Percentiles rank a stretch among this genome's conserved stretches.
phyloP scores from a whole-genome alignment of 2,329 filamentous ascomycete genomes.

The Hirsutella rhossiliensis region DNA sequence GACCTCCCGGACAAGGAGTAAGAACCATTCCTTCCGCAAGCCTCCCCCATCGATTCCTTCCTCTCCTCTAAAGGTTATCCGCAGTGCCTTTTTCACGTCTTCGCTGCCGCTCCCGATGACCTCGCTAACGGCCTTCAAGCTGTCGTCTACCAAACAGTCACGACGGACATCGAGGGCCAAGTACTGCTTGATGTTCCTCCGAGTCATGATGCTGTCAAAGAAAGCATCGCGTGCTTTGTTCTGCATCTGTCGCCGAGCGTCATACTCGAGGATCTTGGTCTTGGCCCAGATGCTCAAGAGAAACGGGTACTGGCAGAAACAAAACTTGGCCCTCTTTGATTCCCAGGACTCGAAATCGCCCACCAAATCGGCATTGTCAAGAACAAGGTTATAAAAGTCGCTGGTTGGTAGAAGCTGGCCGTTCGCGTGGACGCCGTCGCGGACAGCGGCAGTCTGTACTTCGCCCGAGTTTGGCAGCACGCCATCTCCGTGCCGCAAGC shows the following conservation, averaged over 20 bases:
- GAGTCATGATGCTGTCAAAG: constrained; percentile 75
- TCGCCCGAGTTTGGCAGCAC: constrained; percentile 10
- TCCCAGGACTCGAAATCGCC: constrained; percentile 87
- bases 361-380: constrained; percentile 78
- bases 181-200: constrained; percentile 63
- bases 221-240: constrained; percentile 80
- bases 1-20: constrained; percentile 76
- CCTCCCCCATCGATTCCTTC: constrained; percentile 88
- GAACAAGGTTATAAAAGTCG: constrained; percentile 76
- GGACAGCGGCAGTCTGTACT: constrained; percentile 9
- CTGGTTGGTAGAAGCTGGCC: constrained; percentile 66
- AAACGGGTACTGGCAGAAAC: constrained; percentile 88
- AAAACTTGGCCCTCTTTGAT: constrained; percentile 58
- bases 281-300: constrained; percentile 87
- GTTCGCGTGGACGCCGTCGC: constrained; percentile 20
- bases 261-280: constrained; percentile 79
- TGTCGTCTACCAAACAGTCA: constrained; percentile 82
- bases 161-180: constrained; percentile 66
- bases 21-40: constrained; percentile 87
- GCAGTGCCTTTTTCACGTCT: constrained; percentile 81
- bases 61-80: constrained; percentile 77
- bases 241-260: constrained; percentile 81
- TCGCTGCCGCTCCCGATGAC: constrained; percentile 69
- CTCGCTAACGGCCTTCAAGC: constrained; percentile 71
- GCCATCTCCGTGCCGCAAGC: constrained; percentile 22